Evolutionary conservation across 345 rosid species (phyloP).

Genomic region (Hibiscus trionum): DNA sequence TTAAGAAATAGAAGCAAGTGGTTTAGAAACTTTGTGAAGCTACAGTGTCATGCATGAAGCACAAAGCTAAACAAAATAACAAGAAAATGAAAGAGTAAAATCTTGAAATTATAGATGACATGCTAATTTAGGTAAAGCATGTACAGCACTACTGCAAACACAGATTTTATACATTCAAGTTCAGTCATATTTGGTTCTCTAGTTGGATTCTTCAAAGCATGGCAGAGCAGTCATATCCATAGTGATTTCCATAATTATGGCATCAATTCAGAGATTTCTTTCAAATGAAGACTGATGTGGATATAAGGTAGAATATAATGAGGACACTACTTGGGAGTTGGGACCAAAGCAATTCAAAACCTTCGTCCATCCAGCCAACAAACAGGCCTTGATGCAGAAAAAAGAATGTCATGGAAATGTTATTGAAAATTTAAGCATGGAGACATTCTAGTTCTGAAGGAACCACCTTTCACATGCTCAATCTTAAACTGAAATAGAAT

Average conservation of each 20-base stretch:
- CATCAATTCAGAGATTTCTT: not conserved
- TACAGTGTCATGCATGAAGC: not conserved
- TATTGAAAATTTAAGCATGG: not conserved
- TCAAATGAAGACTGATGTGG: not conserved
- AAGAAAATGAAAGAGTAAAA: not conserved
- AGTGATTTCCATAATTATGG: not conserved
- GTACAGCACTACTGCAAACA: not conserved
- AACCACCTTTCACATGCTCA: not conserved
- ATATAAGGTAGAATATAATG: not conserved
- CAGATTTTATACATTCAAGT: not conserved
- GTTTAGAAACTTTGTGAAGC: not conserved
- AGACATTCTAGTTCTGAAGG: not conserved
- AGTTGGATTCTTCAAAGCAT: not conserved
- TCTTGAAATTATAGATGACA: not conserved
- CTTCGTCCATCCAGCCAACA: not conserved
- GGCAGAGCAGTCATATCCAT: not conserved
- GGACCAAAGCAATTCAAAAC: slow-evolving; percentile 1
- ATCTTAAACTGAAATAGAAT: not conserved
- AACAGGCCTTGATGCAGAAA: not conserved
- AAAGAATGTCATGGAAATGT: not conserved
- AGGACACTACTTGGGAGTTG: not conserved
- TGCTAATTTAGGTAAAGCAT: slow-evolving; percentile 4
- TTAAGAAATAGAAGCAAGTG: not conserved
- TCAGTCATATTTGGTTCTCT: not conserved
- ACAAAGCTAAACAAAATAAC: not conserved